phyloP scores from a whole-genome alignment of 2,329 filamentous ascomycete species.

The Diplodia sapinea region DNA sequence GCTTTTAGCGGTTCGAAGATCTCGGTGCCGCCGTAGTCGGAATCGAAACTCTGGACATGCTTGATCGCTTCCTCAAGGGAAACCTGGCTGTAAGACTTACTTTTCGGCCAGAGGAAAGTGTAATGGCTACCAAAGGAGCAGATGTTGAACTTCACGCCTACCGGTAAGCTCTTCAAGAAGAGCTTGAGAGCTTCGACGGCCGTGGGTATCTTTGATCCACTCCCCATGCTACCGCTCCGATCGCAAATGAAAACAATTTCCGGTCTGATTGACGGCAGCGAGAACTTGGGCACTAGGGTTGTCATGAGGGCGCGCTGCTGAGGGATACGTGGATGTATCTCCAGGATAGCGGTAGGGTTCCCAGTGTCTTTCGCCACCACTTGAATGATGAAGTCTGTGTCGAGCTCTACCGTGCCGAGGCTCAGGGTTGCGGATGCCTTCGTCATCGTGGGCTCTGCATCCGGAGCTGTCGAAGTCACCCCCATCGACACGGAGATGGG shows the following conservation, averaged over 20 bases:
- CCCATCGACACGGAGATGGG: constrained; percentile 70
- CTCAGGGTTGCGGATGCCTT: constrained; percentile 68
- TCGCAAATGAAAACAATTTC: constrained; percentile 78
- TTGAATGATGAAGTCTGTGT: constrained; percentile 71
- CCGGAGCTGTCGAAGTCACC: constrained; percentile 56
- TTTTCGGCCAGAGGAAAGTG: constrained; percentile 57
- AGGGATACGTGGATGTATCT: constrained; percentile 66
- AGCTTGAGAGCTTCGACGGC: constrained; percentile 63
- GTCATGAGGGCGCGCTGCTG: constrained; percentile 72
- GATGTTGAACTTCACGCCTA: constrained; percentile 72
- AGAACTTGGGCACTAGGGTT: constrained; percentile 72
- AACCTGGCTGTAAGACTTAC: constrained; percentile 53
- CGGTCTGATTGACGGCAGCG: constrained; percentile 59
- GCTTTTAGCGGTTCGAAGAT: constrained; percentile 56
- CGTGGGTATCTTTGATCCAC: constrained; percentile 55
- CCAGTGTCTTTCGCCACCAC: constrained; percentile 65
- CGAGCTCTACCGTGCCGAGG: constrained; percentile 59
- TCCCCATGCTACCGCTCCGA: constrained; percentile 69
- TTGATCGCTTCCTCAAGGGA: constrained; percentile 53
- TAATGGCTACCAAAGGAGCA: constrained; percentile 66
- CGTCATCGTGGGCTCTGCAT: constrained; percentile 59
- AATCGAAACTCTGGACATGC: constrained; percentile 52
- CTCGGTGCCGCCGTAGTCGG: constrained; percentile 61
- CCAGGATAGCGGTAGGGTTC: constrained; percentile 68
- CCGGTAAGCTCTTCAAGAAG: constrained; percentile 69